Conservation (phyloP, 495 filamentous ascomycete species). For the Penicillium manginii region DNA sequence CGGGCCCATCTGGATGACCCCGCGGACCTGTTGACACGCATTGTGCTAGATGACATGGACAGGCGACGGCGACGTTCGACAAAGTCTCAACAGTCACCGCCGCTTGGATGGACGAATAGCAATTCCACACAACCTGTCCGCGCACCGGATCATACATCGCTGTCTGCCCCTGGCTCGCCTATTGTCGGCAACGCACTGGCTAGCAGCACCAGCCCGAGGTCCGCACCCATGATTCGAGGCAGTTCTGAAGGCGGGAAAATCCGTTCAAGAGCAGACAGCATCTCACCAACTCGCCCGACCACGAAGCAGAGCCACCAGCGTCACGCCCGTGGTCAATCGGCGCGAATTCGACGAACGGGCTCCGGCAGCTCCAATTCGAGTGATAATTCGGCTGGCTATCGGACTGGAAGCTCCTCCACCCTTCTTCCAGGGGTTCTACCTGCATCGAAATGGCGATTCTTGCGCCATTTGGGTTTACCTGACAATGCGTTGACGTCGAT, state of each 20-base stretch:
- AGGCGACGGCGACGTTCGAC: conserved; percentile 84
- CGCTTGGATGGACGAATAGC: conserved; percentile 56
- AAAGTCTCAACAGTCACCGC: conserved; percentile 79
- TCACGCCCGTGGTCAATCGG: conserved; percentile 50
- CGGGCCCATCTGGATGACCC: conserved; percentile 87
- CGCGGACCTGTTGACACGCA: conserved; percentile 83
- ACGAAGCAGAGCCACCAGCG: conserved; percentile 72
- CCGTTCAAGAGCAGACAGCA: conserved; percentile 66
- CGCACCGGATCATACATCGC: conserved; percentile 56
- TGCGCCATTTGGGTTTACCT: conserved; percentile 86
- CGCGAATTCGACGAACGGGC: conserved; percentile 79
- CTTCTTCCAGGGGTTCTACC: conserved; percentile 69
- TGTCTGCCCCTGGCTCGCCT: conserved; percentile 69
- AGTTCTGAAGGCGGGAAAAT: conserved; percentile 52
- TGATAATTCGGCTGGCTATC: conserved; percentile 67
- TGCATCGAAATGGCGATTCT: conserved; percentile 88
- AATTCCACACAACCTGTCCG: conserved; percentile 56
- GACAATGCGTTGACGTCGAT: conserved; percentile 88
- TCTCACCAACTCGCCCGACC: conserved; percentile 74
- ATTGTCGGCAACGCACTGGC: conserved; percentile 50
- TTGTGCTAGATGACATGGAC: conserved; percentile 96
- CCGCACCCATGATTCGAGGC: conserved; percentile 51
- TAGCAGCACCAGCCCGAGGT: conserved; percentile 50
- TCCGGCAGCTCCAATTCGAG: conserved; percentile 94
- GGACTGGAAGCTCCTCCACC: conserved; percentile 74